These are phyloP conservation scores for Mallotus japonicus DNA, from an alignment of 441 rosid genomes.

Conservation along the genomic window DNA sequence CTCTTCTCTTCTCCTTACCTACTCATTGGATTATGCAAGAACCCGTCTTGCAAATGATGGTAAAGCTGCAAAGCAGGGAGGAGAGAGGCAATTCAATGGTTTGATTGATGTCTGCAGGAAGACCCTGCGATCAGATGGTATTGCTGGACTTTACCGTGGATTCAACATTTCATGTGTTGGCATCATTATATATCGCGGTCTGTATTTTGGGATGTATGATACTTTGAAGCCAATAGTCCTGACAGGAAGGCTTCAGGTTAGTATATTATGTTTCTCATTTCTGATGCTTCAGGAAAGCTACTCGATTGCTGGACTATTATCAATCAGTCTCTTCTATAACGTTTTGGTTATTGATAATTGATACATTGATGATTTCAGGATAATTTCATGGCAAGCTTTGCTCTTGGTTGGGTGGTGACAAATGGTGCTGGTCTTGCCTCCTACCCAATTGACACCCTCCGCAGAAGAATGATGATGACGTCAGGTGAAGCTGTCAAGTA, in stretches of 20 bases:
- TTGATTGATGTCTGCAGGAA: slow-evolving; percentile 84
- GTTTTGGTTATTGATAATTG: too few relatives aligned
- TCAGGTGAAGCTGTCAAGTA: slow-evolving; percentile 93
- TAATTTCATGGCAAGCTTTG: slow-evolving; percentile 85
- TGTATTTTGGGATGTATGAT: slow-evolving; percentile 88
- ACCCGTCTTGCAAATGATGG: slow-evolving; percentile 86
- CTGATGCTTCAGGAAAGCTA: neutral
- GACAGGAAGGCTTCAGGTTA: slow-evolving; percentile 65
- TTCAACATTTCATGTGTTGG: slow-evolving; percentile 82
- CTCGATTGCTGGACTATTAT: too few relatives aligned
- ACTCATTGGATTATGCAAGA: slow-evolving; percentile 81
- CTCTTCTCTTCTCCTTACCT: slow-evolving; percentile 79
- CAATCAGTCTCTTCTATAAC: too few relatives aligned
- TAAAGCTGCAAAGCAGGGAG: slow-evolving; percentile 82
- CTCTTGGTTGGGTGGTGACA: slow-evolving; percentile 86
- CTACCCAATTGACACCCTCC: slow-evolving; percentile 83
- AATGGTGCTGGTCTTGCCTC: slow-evolving; percentile 87
- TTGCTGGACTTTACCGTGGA: slow-evolving; percentile 87
- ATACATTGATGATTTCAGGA: slow-evolving; percentile 42
- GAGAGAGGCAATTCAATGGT: slow-evolving; percentile 89
- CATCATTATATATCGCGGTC: slow-evolving; percentile 77
- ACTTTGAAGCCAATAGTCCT: slow-evolving; percentile 86
- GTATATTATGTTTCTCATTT: neutral
- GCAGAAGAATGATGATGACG: slow-evolving; percentile 99
- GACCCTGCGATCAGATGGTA: slow-evolving; percentile 73